These are phyloP conservation scores for Chaetoceros muelleri DNA, from an alignment of 108 stramenopile species.

Conservation along the genomic window DNA sequence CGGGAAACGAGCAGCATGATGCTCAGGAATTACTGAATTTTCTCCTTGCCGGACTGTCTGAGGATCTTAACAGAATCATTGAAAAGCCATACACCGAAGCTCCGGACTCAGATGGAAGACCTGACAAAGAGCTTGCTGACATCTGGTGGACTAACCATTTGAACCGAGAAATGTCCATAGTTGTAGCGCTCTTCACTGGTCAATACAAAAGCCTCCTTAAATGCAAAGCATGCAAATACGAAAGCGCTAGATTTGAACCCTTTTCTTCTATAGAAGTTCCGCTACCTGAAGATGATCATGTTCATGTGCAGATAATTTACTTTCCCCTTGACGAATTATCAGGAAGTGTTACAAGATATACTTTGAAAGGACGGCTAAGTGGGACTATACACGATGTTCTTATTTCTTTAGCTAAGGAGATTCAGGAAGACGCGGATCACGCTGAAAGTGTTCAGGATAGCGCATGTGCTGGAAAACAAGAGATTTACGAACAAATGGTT, in stretches of 20 bases:
- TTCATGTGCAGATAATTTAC: slow-evolving; percentile 52
- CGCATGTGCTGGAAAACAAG: slow-evolving; percentile 10
- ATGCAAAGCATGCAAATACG: slow-evolving; percentile 89
- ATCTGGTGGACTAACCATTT: slow-evolving; percentile 98
- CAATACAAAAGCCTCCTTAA: slow-evolving; percentile 93
- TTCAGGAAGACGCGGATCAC: slow-evolving; percentile 31
- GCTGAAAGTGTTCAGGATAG: not conserved
- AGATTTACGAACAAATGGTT: slow-evolving; percentile 35
- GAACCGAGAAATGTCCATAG: slow-evolving; percentile 84
- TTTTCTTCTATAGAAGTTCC: slow-evolving; percentile 88
- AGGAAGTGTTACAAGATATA: slow-evolving; percentile 52
- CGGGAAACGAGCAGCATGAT: slow-evolving; percentile 97
- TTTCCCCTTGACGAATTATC: slow-evolving; percentile 32
- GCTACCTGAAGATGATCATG: slow-evolving; percentile 85
- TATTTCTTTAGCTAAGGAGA: slow-evolving; percentile 44
- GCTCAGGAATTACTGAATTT: slow-evolving; percentile 92
- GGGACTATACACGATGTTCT: slow-evolving; percentile 73
- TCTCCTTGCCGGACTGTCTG: slow-evolving; percentile 84
- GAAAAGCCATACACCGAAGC: slow-evolving; percentile 95
- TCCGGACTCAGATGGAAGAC: slow-evolving; percentile 88
- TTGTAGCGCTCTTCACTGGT: slow-evolving; percentile 92
- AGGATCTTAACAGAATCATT: slow-evolving; percentile 93
- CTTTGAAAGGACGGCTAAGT: slow-evolving; percentile 62
- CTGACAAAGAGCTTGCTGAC: slow-evolving; percentile 87
- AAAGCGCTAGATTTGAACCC: slow-evolving; percentile 95